Percentiles rank a stretch among this genome's conserved stretches.
Conservation (phyloP, 768 basidiomycete genomes). For the Macrolepiota albuminosa region DNA sequence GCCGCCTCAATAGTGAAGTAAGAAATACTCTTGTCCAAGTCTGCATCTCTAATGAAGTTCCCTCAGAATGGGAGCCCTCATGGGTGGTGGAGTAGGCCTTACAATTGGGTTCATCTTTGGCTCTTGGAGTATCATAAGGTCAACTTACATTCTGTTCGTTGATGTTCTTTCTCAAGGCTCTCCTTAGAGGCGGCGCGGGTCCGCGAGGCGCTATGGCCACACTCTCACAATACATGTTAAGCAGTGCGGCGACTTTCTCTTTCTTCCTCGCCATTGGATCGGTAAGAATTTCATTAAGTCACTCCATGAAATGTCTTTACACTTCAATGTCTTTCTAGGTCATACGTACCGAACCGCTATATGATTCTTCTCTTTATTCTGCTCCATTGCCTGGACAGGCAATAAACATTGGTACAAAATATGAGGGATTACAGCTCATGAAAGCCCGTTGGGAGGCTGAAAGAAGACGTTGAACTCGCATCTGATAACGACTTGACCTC, state of each 20-base stretch:
- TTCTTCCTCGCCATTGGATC: conserved; percentile 97
- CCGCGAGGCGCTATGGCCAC: conserved; percentile 88
- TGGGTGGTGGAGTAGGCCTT: conserved; percentile 91
- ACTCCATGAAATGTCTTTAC: conserved; percentile 1
- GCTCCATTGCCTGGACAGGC: conserved; percentile 53
- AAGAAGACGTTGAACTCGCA: conserved; percentile 27
- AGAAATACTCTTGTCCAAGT: conserved; percentile 7
- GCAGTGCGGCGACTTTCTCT: conserved; percentile 94
- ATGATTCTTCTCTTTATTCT: conserved; percentile 49
- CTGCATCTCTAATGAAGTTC: conserved; percentile 8
- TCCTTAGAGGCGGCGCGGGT: conserved; percentile 76
- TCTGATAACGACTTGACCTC: neutral
- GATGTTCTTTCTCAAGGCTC: neutral
- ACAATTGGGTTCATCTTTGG: conserved; percentile 99
- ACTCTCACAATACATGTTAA: conserved; percentile 96
- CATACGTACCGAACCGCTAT: conserved; percentile 73
- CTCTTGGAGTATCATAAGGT: conserved; percentile 88
- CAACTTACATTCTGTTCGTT: conserved; percentile 19
- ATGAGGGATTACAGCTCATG: conserved; percentile 67
- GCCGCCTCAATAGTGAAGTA: conserved; percentile 50
- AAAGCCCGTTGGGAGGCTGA: conserved; percentile 74
- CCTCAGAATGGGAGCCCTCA: conserved; percentile 84
- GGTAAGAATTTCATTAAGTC: conserved; percentile 36
- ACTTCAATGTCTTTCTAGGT: conserved; percentile 47
- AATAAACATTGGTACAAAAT: conserved; percentile 49